Base-by-base conservation (phyloP, 176 grass and related monocot genomes). In the Zea luxurians region DNA sequence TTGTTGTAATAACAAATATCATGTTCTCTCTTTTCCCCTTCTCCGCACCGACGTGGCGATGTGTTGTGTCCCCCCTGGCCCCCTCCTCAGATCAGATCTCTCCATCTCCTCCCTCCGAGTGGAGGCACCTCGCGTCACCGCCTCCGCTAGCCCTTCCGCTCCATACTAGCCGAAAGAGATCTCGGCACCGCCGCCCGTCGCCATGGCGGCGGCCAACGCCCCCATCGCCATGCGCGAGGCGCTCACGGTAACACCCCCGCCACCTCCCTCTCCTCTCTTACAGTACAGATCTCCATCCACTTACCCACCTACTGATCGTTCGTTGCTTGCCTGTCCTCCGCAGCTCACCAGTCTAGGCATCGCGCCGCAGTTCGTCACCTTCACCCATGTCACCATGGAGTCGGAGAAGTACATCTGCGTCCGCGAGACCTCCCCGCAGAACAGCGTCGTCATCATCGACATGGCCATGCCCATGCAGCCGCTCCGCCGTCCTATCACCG, bases 381-480 rank as follows among this genome's bases (percentile, higher is more conserved):
- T 97, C 68, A 97, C 95, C 45, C 95, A 97, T 12, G 95, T 97
- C 58, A 97, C 95, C 27, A 97, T 97, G 95, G 95, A 97, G 83
- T 94, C 91, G 7, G 95, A 97, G 36, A 97, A 93, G 78, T 97
- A 97, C 84, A 90, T 97, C 77, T 97, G 27, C 27, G 27, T 27
- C 27, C 27, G 27, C 27, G 27, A 27, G 27, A 27, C 27, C 27
- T 27, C 27, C 27, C 27, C 27, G 27, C 27, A 27, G 27, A 27
- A 27, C 27, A 27, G 27, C 27, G 27, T 27, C 27, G 27, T 27
- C 27, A 27, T 27, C 27, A 27, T 27, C 27, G 27, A 27, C 27
- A 27, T 27, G 27, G 27, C 27, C 27, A 27, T 27, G 27, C 27
- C 27, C 27, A 27, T 27, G 27, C 27, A 27, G 27, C 27, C 27